Evolutionary conservation across 306 rosid species (phyloP), one percentile per base, ranked within the genome.

Genomic region (Amphicarpaea edgeworthii): DNA sequence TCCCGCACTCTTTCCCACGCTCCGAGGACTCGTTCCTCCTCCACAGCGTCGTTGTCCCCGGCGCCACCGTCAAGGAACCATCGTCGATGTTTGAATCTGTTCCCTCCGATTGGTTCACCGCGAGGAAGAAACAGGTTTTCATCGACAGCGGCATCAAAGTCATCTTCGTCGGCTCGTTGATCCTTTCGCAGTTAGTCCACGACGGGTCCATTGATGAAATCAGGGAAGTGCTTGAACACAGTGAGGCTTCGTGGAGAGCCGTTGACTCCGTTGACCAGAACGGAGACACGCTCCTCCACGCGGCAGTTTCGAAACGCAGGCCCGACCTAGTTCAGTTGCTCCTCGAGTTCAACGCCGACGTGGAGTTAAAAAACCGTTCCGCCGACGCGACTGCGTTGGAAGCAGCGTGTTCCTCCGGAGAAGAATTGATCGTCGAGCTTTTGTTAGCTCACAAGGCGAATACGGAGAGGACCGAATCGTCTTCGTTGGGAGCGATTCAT

Each of bases 11-110:
- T 0, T 89, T 83, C 19, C 98, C 96, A 24, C 81, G 61, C 51
- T 81, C 86, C 2, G 73, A 87, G 0, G 95, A 90, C 43, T 83
- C 90, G 0, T 93, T 93, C 81, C 94, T 90, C 19, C 83, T 93
- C 46, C 96, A 89, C 61, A 93, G 98, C 63, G 96, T 89, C 0
- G 98, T 93, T 0, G 96, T 90, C 1, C 98, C 96, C 0, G 98
- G 98, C 0, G 98, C 98, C 1, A 77, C 90, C 50, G 58, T 82
- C 26, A 88, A 84, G 37, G 88, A 88, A n/a, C 77, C 88, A 7
- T 86, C 93, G 0, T 88, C 89, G 1, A 84, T 65, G 38, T 87
- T 83, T 8, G 96, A 93, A 15, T 72, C 88, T 0, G 90, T 89
- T 17, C 94, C 96, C 1, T 59, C 1, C 9, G 96, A 93, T 68